phyloP scores from a whole-genome alignment of 768 basidiomycete genomes.

The Suillus paluster region DNA sequence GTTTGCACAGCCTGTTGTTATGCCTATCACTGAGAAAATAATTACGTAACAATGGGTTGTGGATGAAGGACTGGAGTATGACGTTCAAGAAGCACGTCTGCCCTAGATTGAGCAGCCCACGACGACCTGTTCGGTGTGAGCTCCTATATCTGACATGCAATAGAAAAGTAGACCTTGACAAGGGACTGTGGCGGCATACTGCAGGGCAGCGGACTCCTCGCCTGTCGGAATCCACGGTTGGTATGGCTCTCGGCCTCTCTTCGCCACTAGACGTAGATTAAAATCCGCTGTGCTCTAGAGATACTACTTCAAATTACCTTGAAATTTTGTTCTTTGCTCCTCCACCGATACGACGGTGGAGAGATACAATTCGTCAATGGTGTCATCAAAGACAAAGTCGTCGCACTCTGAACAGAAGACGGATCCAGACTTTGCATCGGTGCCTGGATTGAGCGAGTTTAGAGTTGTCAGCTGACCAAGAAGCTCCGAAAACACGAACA shows the following conservation, averaged over 20 bases:
- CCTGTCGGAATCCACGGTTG: conserved; percentile 51
- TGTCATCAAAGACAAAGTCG: conserved; percentile 70
- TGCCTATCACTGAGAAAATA: conserved; percentile 93
- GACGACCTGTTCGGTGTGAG: conserved; percentile 55
- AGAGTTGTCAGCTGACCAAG: background rate
- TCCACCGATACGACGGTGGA: conserved; percentile 54
- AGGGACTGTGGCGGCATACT: conserved; percentile 54
- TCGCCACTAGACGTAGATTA: conserved; percentile 33
- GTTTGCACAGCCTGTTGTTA: conserved; percentile 70
- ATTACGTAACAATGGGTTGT: conserved; percentile 88
- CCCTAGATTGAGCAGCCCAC: conserved; percentile 86
- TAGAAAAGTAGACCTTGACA: conserved; percentile 65
- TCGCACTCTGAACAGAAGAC: conserved; percentile 77
- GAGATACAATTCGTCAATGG: conserved; percentile 51
- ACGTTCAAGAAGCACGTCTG: conserved; percentile 96
- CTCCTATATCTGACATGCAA: background rate
- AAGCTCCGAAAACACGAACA: conserved; percentile 50
- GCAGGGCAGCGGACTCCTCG: conserved; percentile 49
- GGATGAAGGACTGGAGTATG: conserved; percentile 85
- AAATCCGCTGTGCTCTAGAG: background rate
- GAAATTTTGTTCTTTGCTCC: conserved; percentile 64
- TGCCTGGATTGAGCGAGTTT: conserved; percentile 48
- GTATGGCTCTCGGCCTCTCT: conserved; percentile 50
- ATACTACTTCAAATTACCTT: conserved; percentile 43
- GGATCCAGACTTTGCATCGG: conserved; percentile 73